These are phyloP conservation scores for Lactarius sanguifluus DNA, from an alignment of 768 basidiomycete species.

Conservation along the genomic window DNA sequence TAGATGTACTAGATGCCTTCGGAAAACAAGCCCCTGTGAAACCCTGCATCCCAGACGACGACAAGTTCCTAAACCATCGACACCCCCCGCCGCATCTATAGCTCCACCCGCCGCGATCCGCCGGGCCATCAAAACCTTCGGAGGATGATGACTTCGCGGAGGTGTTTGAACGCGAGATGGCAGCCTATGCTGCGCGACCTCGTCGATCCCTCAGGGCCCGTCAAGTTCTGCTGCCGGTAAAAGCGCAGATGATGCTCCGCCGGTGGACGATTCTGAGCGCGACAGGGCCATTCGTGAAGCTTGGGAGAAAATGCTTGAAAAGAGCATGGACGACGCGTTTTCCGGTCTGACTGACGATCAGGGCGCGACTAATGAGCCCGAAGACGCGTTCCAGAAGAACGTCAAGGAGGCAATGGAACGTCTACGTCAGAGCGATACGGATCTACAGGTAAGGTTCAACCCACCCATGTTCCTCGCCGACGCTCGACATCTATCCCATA, in stretches of 20 bases:
- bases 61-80: slow-evolving; percentile 26
- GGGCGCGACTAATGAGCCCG: slow-evolving; percentile 22
- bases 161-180: slow-evolving; percentile 48
- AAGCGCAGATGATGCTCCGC: slow-evolving; percentile 23
- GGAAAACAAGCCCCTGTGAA: slow-evolving; percentile 30
- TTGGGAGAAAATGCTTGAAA: slow-evolving; percentile 72
- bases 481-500: slow-evolving; percentile 10
- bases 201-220: slow-evolving; percentile 31
- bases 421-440: slow-evolving; percentile 65
- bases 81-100: slow-evolving; percentile 24
- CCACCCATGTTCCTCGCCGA: slow-evolving; percentile 14
- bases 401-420: slow-evolving; percentile 75
- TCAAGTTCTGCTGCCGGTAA: slow-evolving; percentile 17
- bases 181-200: slow-evolving; percentile 44
- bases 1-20: slow-evolving; percentile 54
- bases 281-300: slow-evolving; percentile 51
- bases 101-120: slow-evolving; percentile 28
- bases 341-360: slow-evolving; percentile 23
- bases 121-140: slow-evolving; percentile 26
- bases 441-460: slow-evolving; percentile 41
- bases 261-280: slow-evolving; percentile 36
- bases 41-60: slow-evolving; percentile 25
- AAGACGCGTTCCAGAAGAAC: slow-evolving; percentile 61
- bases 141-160: slow-evolving; percentile 39
- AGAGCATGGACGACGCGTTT: slow-evolving; percentile 50